Conservation (phyloP, 768 basidiomycete species). For the Xerocomellus dryophilus region DNA sequence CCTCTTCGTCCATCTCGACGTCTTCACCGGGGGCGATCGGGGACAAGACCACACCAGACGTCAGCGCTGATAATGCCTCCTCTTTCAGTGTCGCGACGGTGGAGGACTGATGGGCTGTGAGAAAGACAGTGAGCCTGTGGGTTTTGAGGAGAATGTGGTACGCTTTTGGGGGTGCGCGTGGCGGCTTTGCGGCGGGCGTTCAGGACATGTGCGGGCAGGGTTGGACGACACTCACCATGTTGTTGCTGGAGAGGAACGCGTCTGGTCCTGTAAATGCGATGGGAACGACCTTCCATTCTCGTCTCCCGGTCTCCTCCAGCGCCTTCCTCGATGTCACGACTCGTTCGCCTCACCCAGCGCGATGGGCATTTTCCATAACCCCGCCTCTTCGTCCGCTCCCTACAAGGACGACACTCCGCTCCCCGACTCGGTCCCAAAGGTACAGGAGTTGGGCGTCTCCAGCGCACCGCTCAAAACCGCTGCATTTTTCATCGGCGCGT, state of each 20-base stretch:
- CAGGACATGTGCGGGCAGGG: neutral
- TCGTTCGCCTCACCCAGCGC: constrained; percentile 21
- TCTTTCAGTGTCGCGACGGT: constrained; percentile 59
- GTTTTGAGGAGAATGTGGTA: constrained; percentile 72
- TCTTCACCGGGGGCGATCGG: constrained; percentile 30
- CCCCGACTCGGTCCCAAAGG: constrained; percentile 66
- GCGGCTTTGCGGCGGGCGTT: constrained; percentile 39
- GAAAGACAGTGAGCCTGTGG: constrained; percentile 64
- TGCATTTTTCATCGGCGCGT: constrained; percentile 93
- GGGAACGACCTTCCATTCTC: constrained; percentile 27
- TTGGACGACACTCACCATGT: constrained; percentile 20
- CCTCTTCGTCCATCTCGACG: constrained; percentile 17
- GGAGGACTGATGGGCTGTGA: constrained; percentile 52
- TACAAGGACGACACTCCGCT: constrained; percentile 67
- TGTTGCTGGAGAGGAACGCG: neutral
- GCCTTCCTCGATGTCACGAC: constrained; percentile 2
- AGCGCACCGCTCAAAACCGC: constrained; percentile 95
- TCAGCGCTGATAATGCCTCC: constrained; percentile 61
- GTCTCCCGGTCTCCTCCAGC: constrained; percentile 17
- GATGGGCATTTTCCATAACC: constrained; percentile 54
- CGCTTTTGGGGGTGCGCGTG: constrained; percentile 53
- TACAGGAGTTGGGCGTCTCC: constrained; percentile 83
- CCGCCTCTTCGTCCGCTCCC: constrained; percentile 45
- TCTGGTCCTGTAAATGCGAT: neutral
- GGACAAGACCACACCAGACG: constrained; percentile 39